Evolutionary conservation across 2,329 filamentous ascomycete genomes (phyloP).

Genomic region (Neophaeococcomyces aloes): DNA sequence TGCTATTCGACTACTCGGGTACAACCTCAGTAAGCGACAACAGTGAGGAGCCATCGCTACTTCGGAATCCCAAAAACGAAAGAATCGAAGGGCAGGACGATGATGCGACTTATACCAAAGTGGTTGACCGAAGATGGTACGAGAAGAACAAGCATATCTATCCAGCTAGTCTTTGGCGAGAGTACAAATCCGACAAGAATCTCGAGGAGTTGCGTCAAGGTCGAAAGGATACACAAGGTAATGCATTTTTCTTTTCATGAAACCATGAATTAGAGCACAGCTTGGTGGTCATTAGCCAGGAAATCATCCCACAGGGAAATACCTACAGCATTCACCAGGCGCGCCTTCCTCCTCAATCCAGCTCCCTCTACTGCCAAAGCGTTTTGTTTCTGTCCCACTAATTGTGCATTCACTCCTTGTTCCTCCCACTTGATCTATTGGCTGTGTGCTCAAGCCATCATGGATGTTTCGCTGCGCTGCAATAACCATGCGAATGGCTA

Average conservation of each 20-base stretch:
- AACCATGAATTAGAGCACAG: too few relatives aligned
- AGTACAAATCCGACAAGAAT: conserved; percentile 83
- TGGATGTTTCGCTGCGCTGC: conserved; percentile 48
- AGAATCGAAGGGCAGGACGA: conserved; percentile 64
- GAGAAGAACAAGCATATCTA: conserved; percentile 98
- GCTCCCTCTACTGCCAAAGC: neutral
- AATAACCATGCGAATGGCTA: conserved; percentile 53
- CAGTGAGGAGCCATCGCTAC: conserved; percentile 33
- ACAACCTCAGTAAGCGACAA: conserved; percentile 26
- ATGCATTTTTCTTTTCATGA: conserved; percentile 72
- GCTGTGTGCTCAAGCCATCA: neutral
- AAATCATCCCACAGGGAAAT: too few relatives aligned
- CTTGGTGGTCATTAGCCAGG: too few relatives aligned
- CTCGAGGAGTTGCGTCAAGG: conserved; percentile 54
- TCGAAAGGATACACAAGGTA: conserved; percentile 75
- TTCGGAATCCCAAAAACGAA: conserved; percentile 38
- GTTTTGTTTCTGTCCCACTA: neutral
- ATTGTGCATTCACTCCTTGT: conserved; percentile 11
- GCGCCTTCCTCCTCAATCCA: too few relatives aligned
- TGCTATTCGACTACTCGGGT: conserved; percentile 66
- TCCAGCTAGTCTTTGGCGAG: conserved; percentile 88
- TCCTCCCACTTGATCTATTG: conserved; percentile 57
- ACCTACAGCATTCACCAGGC: too few relatives aligned
- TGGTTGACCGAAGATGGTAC: conserved; percentile 94
- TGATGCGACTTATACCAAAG: conserved; percentile 75